Evolutionary conservation across 2,329 filamentous ascomycete genomes (phyloP).

Genomic region (Calonectria pteridis): DNA sequence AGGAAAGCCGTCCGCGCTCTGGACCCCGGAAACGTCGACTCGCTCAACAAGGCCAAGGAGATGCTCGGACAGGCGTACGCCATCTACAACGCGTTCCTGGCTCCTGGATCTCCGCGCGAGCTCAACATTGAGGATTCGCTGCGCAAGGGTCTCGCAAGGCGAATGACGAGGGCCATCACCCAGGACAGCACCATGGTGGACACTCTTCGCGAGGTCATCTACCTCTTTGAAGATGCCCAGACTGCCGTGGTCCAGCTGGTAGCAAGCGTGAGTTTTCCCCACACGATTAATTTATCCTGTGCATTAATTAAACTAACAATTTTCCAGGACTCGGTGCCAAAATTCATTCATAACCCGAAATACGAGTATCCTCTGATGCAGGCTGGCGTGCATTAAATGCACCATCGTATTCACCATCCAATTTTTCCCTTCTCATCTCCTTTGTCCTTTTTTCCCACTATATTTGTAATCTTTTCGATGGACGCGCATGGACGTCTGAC

Average conservation of each 20-base stretch:
- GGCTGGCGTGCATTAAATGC: neutral
- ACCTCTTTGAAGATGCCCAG: constrained; percentile 92
- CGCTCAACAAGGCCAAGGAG: constrained; percentile 88
- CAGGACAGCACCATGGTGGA: constrained; percentile 93
- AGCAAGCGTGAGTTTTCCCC: constrained; percentile 83
- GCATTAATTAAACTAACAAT: neutral
- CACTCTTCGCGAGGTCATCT: constrained; percentile 88
- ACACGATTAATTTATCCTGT: neutral
- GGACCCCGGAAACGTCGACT: constrained; percentile 67
- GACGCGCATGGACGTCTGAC: neutral
- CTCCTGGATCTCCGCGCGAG: constrained; percentile 94
- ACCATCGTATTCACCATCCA: neutral
- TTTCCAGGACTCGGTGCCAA: neutral
- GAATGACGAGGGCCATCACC: constrained; percentile 96
- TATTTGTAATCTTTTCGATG: neutral
- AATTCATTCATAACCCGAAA: neutral
- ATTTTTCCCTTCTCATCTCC: neutral
- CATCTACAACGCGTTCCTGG: constrained; percentile 96
- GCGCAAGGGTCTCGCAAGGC: constrained; percentile 89
- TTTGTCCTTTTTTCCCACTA: neutral
- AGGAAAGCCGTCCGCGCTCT: constrained; percentile 70
- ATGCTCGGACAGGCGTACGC: constrained; percentile 96
- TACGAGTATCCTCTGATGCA: constrained; percentile 3
- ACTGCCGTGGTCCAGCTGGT: constrained; percentile 97
- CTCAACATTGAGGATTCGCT: constrained; percentile 97